A percentile compares a stretch with the other conserved stretches of the same genome.
These are phyloP conservation scores for Neofusicoccum laricinum DNA, from an alignment of 2,329 filamentous ascomycete genomes.

Conservation along the genomic window DNA sequence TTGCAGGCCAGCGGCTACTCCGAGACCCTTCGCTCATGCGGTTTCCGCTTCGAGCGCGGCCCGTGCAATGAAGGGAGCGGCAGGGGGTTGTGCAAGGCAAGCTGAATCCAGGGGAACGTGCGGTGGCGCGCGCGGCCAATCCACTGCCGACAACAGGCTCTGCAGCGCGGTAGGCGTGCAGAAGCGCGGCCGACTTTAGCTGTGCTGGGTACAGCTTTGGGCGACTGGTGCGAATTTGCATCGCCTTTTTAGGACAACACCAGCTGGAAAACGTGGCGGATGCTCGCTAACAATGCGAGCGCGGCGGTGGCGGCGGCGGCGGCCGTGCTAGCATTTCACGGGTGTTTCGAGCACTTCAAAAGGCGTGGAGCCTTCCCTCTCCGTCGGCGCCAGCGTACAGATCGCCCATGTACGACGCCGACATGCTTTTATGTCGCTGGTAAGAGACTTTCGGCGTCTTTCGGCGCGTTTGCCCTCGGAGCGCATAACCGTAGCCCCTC, in stretches of 20 bases:
- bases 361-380: not conserved
- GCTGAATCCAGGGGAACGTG: not conserved
- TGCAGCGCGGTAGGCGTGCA: not conserved
- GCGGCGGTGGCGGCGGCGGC: not conserved
- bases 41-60: not conserved
- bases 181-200: not conserved
- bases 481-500: not conserved
- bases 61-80: not conserved
- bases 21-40: not conserved
- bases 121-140: conserved; percentile 8
- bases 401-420: not conserved
- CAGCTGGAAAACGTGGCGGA: not conserved
- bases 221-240: not conserved
- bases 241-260: not conserved
- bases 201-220: not conserved
- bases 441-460: not conserved
- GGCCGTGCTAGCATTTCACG: not conserved
- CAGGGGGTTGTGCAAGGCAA: not conserved
- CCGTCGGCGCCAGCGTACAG: not conserved
- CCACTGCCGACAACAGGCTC: not conserved
- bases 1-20: conserved; percentile 13
- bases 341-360: not conserved
- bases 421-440: not conserved
- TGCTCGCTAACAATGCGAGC: not conserved
- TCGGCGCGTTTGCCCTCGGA: not conserved